A percentile compares a stretch with the other conserved stretches of the same genome.
phyloP scores from a whole-genome alignment of 345 rosid genomes.

The Gossypium rotundifolium region DNA sequence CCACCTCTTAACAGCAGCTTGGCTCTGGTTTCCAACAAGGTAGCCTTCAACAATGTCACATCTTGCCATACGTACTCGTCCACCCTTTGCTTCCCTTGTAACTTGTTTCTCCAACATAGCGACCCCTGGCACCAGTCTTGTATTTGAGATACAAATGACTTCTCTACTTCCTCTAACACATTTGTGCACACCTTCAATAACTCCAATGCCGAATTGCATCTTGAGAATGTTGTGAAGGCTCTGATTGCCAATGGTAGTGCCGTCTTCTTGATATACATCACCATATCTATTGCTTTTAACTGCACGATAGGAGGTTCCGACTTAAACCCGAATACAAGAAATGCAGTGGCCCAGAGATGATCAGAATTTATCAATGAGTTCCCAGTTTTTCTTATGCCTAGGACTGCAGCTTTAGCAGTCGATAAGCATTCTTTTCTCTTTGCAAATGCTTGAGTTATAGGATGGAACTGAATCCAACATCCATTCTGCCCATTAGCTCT shows the following conservation, averaged over 20 bases:
- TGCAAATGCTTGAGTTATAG: slow-evolving; percentile 56
- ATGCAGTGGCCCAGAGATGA: slow-evolving; percentile 88
- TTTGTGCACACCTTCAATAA: slow-evolving; percentile 83
- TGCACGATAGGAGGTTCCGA: slow-evolving; percentile 77
- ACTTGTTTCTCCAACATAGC: slow-evolving; percentile 76
- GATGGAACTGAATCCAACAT: slow-evolving; percentile 79
- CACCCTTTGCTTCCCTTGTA: slow-evolving; percentile 46
- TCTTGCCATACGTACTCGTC: slow-evolving; percentile 94
- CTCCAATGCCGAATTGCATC: slow-evolving; percentile 85
- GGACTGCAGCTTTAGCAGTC: slow-evolving; percentile 59
- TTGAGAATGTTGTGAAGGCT: slow-evolving; percentile 73
- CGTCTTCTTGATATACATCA: slow-evolving; percentile 68
- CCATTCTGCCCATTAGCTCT: slow-evolving; percentile 51
- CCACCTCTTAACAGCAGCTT: slow-evolving; percentile 83
- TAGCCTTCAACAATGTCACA: slow-evolving; percentile 76
- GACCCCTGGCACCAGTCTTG: slow-evolving; percentile 83
- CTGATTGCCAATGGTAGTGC: slow-evolving; percentile 76
- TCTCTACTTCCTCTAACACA: slow-evolving; percentile 86
- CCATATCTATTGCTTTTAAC: slow-evolving; percentile 67
- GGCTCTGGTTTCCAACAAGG: slow-evolving; percentile 74
- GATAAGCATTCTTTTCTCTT: slow-evolving; percentile 49
- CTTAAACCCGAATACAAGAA: slow-evolving; percentile 86
- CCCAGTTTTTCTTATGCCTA: slow-evolving; percentile 39
- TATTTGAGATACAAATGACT: slow-evolving; percentile 77
- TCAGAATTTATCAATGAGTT: slow-evolving; percentile 49